Percentiles rank a stretch among this genome's conserved stretches.
Evolutionary conservation across 192 early-diverging fungal genomes (phyloP).

Genomic region (Thoreauomyces humboldtii): DNA sequence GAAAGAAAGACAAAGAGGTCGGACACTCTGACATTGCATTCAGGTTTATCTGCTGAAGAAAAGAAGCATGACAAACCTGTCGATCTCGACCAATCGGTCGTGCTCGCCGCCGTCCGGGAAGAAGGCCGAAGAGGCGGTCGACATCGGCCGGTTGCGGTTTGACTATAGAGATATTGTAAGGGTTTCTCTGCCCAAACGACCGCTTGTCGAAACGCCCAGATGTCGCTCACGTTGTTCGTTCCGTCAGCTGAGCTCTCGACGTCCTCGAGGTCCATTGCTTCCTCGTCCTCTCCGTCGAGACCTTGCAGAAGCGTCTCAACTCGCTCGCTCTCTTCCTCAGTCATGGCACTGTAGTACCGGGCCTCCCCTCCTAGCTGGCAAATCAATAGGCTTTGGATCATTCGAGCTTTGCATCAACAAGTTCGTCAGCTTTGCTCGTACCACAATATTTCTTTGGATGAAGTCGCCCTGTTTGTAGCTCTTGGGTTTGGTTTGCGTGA

Average conservation of each 20-base stretch:
- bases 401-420: too few species aligned
- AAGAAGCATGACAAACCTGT: constrained; percentile 25
- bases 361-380: constrained; percentile 45
- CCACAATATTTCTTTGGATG: constrained; percentile 47
- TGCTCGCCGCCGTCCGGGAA: constrained; percentile 21
- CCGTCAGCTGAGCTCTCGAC: not conserved
- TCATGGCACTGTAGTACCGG: constrained; percentile 50
- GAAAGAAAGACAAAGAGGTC: not conserved
- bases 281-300: constrained; percentile 20
- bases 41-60: too few species aligned
- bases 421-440: too few species aligned
- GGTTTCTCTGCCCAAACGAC: too few species aligned
- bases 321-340: constrained; percentile 43
- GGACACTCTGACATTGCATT: not conserved
- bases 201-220: too few species aligned
- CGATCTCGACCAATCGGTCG: constrained; percentile 22
- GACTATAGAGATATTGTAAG: too few species aligned
- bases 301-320: constrained; percentile 34
- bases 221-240: too few species aligned
- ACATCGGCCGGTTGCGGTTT: constrained; percentile 1
- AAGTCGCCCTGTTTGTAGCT: constrained; percentile 48
- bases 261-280: not conserved
- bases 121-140: constrained; percentile 16
- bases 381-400: not conserved
- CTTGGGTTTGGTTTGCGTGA: too few species aligned